A percentile compares a stretch with the other conserved stretches of the same genome.
phyloP scores from a whole-genome alignment of 108 stramenopile species.

The Nannochloropsis gaditana region DNA sequence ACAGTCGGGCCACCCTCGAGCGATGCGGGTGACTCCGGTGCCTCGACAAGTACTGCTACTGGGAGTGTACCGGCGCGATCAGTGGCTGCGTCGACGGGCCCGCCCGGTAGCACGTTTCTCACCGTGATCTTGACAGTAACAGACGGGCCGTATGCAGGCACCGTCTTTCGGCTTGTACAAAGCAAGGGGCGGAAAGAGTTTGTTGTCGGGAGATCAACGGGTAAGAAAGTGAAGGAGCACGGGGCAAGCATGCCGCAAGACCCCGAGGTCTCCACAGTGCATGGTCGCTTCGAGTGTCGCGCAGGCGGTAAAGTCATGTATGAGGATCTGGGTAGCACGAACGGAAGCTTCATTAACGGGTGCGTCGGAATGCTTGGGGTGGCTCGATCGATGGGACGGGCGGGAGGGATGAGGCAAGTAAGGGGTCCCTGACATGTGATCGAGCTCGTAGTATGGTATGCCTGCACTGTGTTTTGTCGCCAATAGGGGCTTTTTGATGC shows the following conservation, averaged over 20 bases:
- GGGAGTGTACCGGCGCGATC: too few species aligned
- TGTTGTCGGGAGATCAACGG: background rate
- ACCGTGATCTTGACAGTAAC: background rate
- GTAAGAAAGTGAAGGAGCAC: background rate
- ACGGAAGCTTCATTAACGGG: slow-evolving; percentile 14
- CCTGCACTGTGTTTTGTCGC: too few species aligned
- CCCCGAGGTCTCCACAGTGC: background rate
- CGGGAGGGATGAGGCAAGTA: background rate
- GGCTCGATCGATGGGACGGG: background rate
- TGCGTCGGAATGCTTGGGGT: background rate
- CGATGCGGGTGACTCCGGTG: too few species aligned
- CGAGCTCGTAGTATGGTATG: background rate
- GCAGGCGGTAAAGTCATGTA: background rate
- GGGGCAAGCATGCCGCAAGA: background rate
- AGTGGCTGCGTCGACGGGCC: too few species aligned
- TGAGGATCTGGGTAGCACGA: slow-evolving; percentile 10
- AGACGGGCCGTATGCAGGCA: background rate
- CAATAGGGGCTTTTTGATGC: too few species aligned
- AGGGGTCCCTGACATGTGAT: background rate
- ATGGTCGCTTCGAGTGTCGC: background rate
- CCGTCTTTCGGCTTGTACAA: background rate
- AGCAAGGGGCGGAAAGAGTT: slow-evolving; percentile 10
- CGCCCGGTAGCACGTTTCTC: too few species aligned
- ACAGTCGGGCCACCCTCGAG: too few species aligned
- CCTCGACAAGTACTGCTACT: too few species aligned